Base-by-base conservation (phyloP, 164 flowering plant species). In the Chimonanthus salicifolius region DNA sequence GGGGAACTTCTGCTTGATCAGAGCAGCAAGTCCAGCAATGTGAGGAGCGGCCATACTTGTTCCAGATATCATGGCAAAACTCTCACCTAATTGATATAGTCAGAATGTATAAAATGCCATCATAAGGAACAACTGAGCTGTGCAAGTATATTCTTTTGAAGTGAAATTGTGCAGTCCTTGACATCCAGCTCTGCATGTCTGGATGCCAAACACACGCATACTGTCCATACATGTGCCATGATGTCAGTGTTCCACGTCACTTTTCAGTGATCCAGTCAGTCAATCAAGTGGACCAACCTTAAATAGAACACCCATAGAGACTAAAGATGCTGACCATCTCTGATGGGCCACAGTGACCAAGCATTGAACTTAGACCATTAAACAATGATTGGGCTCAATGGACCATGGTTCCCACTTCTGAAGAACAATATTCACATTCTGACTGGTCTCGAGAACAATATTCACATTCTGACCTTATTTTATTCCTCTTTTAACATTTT, bases 1-100 rank as follows among this genome's bases (percentile, higher is more conserved):
- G 0, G 97, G 95, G 67, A 82, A 96, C 76, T 85, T 92, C 77
- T 92, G 94, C 82, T 88, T 93, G 43, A 96, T 83, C 47, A 96
- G 80, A 44, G 97, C 97, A 74, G 99, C 97, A 64, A 96, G 89
- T 48, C 99, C 98, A 71, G 98, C 94, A 79, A 96, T 72, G 81
- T 96, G 99, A 78, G 99, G 99, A 76, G 99, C 99, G 67, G 99
- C 98, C 98, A 96, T 93, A 83, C 98, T 96, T 10, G 99, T 92
- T 21, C 99, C 99, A n/a, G 99, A 96, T 88, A 96, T 85, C 91
- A 96, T 87, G n/a, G 99, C 98, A 79, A 96, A 96, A 71, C 76
- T 88, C 83, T 96, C 99, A 74, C 94, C 99, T 96, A 72, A 50
- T 58, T 68, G 47, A 47, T 44, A 13, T 66, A 15, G 10, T 66